Conservation (phyloP, 805 yeast species). For the Metschnikowia arizonensis region DNA sequence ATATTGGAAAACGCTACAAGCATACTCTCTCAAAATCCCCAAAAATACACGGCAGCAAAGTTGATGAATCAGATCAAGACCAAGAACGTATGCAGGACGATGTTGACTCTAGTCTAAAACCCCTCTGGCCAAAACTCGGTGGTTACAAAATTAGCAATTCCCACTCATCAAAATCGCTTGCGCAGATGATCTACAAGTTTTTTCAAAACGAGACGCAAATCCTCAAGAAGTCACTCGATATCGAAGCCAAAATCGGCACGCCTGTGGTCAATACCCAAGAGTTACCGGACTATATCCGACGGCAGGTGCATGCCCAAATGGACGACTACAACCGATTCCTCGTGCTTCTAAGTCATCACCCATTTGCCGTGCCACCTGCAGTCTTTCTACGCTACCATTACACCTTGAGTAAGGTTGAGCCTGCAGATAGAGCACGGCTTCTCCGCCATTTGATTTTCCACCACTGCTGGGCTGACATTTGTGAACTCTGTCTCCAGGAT, state of each 20-base stretch:
- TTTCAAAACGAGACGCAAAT: conserved; percentile 11
- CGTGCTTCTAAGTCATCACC: conserved; percentile 29
- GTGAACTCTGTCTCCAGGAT: conserved; percentile 27
- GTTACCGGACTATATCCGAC: conserved; percentile 5
- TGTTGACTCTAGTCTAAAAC: neutral
- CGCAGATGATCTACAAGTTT: conserved; percentile 4
- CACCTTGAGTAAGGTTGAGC: conserved; percentile 14
- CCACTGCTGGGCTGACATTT: conserved; percentile 26
- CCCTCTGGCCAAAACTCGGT: neutral
- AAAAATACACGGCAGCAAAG: neutral
- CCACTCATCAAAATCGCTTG: too few relatives aligned
- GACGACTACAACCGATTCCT: conserved; percentile 30
- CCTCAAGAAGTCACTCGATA: conserved; percentile 9
- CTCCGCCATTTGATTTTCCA: conserved; percentile 31
- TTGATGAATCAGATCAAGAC: neutral
- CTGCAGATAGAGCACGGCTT: conserved; percentile 21
- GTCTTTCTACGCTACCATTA: conserved; percentile 21
- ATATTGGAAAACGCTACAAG: neutral
- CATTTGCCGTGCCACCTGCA: conserved; percentile 28
- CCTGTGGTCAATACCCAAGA: conserved; percentile 1
- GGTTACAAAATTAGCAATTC: too few relatives aligned
- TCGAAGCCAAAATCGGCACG: conserved; percentile 2
- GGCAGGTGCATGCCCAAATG: conserved; percentile 21
- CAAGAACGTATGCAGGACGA: neutral
- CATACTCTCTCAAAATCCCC: neutral